Conservation (phyloP, 257 asterid species). For the Gentiana dahurica region DNA sequence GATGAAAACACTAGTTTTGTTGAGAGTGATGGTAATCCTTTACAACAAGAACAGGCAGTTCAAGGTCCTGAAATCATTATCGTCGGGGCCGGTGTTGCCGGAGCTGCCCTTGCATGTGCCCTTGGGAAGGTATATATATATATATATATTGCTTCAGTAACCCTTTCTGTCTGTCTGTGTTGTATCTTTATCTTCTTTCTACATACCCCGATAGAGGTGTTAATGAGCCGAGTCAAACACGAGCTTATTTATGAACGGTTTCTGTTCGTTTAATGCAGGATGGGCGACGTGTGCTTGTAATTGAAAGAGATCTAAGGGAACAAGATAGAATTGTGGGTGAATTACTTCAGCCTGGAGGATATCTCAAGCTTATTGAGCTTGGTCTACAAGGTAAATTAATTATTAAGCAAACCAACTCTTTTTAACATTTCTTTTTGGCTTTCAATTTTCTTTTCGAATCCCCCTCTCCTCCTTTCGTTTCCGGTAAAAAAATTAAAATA, state of each 20-base stretch:
- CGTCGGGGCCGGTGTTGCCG: slow-evolving; percentile 11
- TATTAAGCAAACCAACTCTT: neutral
- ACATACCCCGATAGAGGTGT: too few species aligned
- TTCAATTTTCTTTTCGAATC: too few species aligned
- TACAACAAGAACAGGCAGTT: neutral
- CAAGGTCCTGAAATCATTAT: slow-evolving; percentile 4
- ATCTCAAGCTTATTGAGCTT: slow-evolving; percentile 23
- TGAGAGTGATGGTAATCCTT: neutral
- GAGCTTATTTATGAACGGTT: too few species aligned
- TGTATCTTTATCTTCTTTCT: too few species aligned
- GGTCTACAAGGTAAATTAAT: slow-evolving; percentile 20
- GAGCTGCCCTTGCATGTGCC: slow-evolving; percentile 5
- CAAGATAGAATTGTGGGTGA: slow-evolving; percentile 30
- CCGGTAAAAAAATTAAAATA: too few species aligned
- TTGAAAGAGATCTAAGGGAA: slow-evolving; percentile 26
- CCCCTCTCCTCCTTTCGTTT: too few species aligned
- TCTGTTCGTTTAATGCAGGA: slow-evolving; percentile 9
- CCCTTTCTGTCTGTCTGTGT: too few species aligned
- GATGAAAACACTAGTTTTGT: neutral
- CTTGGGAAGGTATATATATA: slow-evolving; percentile 5
- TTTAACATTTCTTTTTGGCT: too few species aligned
- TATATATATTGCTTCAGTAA: neutral
- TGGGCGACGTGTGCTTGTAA: slow-evolving; percentile 17
- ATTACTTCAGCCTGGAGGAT: slow-evolving; percentile 32
- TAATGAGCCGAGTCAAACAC: too few species aligned